Evolutionary conservation across 805 yeast genomes (phyloP), one percentile per base, ranked within the genome.

Genomic region (Priceomyces fermenticarens): DNA sequence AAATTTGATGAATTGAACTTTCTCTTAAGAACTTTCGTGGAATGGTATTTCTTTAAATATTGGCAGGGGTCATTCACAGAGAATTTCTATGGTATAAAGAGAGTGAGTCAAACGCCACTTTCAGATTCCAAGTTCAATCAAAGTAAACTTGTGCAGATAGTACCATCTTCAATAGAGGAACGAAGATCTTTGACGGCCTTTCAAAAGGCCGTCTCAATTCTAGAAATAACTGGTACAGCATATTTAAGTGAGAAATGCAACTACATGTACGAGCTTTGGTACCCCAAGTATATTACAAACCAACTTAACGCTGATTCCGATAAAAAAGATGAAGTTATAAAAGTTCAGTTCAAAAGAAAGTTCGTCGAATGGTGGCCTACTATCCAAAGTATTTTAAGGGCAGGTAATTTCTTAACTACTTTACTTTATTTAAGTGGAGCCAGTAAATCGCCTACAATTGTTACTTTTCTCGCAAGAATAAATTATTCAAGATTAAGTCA

Each of bases 21-120:
- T 3, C 43, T 77, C 2, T 44, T 83, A 2, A 67, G 90, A 53
- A 80, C 85, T 0, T 42, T 75, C 3, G 65, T 91, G 1, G 97
- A 93, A 59, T 80, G 80, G 70, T 73, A 76, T 46, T 86, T 83
- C 50, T 60, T 91, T 36, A 75, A 67, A 38, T 70, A 71, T 36
- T 86, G 93, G 88, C 90, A 87, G 53, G 79, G 95, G 0, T 79
- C 93, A 2, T 88, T 91, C 54, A 88, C 95, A 0, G 97, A 91
- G 59, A 85, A 86, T 55, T 91, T 91, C 57, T 91, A 91, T 56
- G 98, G 97, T 2, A 63, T 91, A 47, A 88, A 88, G 55, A 70
- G 95, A 36, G 75, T 76, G 23, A 64, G 63, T 42, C 60, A 55
- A 38, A 66, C 71, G 0, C 66, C 65, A 3, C 51, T 67, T 12